These are phyloP conservation scores for Spongispora temasekensis DNA, from an alignment of 1,284 basidiomycete species.

Conservation along the genomic window DNA sequence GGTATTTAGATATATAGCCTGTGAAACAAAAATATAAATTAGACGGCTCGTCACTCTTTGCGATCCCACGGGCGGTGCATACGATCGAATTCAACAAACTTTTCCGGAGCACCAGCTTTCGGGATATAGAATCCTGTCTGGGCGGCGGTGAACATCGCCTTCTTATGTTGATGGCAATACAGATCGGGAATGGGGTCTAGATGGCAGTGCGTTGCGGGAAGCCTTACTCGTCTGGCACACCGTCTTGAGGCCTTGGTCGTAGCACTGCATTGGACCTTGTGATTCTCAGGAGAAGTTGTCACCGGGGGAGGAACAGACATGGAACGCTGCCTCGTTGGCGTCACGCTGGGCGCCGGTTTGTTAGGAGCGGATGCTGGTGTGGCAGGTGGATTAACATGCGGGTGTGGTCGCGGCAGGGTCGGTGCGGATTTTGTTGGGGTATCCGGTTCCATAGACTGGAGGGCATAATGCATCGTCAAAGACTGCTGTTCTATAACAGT, in stretches of 20 bases:
- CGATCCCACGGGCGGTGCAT: conserved; percentile 16
- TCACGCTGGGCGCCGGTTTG: conserved; percentile 9
- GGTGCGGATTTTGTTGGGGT: conserved; percentile 12
- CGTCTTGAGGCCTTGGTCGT: conserved; percentile 64
- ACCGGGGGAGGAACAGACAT: conserved; percentile 33
- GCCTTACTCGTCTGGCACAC: conserved; percentile 63
- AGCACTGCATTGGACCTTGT: conserved; percentile 56
- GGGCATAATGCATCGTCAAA: conserved; percentile 63
- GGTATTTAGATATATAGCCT: conserved; percentile 73
- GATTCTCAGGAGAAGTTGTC: conserved; percentile 28
- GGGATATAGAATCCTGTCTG: conserved; percentile 60
- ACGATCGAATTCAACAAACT: conserved; percentile 60
- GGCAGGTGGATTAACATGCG: conserved; percentile 15
- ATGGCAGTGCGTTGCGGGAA: conserved; percentile 42
- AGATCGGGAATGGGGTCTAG: conserved; percentile 40
- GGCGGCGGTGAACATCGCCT: conserved; percentile 45
- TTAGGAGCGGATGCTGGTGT: neutral
- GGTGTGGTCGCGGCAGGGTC: conserved; percentile 25
- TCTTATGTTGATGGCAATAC: conserved; percentile 70
- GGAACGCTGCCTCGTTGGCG: conserved; percentile 28
- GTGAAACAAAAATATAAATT: conserved; percentile 15
- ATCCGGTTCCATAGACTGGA: conserved; percentile 29
- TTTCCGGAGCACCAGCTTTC: conserved; percentile 40
- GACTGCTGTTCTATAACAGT: conserved; percentile 43
- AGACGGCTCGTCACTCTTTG: conserved; percentile 9